Evolutionary conservation across 208 protist genomes (phyloP).

Genomic region (Porcisia deanei): DNA sequence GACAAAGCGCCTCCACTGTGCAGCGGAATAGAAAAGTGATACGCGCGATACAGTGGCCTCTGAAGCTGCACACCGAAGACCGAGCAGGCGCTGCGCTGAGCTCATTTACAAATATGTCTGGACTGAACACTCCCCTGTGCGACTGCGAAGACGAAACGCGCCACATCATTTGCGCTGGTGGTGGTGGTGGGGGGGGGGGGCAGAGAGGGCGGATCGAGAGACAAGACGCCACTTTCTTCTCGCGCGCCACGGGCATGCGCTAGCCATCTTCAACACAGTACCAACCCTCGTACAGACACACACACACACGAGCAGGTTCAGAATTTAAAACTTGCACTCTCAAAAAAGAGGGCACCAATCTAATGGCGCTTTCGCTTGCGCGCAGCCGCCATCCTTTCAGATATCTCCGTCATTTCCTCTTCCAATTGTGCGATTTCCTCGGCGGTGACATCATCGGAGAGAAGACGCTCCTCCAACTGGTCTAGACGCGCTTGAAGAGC

Average conservation of each 20-base stretch:
- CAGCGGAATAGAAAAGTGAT: background rate
- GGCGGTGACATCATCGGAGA: conserved; percentile 66
- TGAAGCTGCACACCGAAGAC: background rate
- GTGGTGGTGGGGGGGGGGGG: background rate
- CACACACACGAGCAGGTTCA: background rate
- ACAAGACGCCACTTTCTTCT: background rate
- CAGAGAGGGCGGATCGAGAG: background rate
- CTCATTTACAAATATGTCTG: too few relatives aligned
- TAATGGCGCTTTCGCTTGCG: conserved; percentile 23
- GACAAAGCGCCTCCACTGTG: background rate
- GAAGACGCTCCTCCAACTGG: conserved; percentile 67
- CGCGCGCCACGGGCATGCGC: background rate
- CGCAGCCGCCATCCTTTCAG: conserved; percentile 32
- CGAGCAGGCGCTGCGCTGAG: background rate
- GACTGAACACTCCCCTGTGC: background rate
- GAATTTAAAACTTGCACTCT: background rate
- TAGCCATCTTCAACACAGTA: background rate
- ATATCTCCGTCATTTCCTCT: conserved; percentile 78
- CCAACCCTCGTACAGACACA: background rate
- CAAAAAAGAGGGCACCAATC: background rate
- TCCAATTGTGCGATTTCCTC: conserved; percentile 76
- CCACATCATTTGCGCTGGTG: background rate
- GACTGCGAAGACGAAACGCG: background rate
- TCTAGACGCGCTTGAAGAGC: conserved; percentile 53
- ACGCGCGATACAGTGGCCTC: background rate